Conservation (phyloP, 2,329 filamentous ascomycete genomes). For the Kalmusia sp. region DNA sequence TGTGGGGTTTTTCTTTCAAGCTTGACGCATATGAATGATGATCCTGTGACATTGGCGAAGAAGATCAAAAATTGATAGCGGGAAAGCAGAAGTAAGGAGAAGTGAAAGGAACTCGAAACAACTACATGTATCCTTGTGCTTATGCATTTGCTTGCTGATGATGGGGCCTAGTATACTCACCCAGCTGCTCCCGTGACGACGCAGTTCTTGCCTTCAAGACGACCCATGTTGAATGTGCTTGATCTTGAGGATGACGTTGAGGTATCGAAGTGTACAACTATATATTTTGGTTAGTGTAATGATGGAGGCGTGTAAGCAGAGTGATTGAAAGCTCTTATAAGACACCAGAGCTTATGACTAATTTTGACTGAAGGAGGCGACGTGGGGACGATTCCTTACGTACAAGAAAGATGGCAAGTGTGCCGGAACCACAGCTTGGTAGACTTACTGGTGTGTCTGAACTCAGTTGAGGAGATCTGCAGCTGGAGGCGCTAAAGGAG, state of each 20-base stretch:
- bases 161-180: constrained; percentile 59
- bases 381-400: constrained; percentile 17
- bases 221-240: constrained; percentile 49
- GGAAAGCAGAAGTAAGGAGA: no score
- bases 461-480: background rate
- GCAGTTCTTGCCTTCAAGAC: constrained; percentile 71
- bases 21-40: no score
- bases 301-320: constrained; percentile 3
- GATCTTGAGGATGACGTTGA: background rate
- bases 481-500: background rate
- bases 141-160: background rate
- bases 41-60: background rate
- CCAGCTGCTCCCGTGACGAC: constrained; percentile 86
- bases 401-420: background rate
- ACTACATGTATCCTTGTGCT: no score
- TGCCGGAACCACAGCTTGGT: background rate
- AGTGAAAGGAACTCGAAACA: no score
- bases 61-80: background rate
- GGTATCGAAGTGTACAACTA: background rate
- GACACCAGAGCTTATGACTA: constrained; percentile 37
- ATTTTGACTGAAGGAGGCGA: constrained; percentile 34
- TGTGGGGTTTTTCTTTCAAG: no score
- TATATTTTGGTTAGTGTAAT: constrained; percentile 17
- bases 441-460: constrained; percentile 6
- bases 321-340: constrained; percentile 29